Evolutionary conservation across 202 grass and related monocot genomes (phyloP).

Genomic region (Eragrostis tef): DNA sequence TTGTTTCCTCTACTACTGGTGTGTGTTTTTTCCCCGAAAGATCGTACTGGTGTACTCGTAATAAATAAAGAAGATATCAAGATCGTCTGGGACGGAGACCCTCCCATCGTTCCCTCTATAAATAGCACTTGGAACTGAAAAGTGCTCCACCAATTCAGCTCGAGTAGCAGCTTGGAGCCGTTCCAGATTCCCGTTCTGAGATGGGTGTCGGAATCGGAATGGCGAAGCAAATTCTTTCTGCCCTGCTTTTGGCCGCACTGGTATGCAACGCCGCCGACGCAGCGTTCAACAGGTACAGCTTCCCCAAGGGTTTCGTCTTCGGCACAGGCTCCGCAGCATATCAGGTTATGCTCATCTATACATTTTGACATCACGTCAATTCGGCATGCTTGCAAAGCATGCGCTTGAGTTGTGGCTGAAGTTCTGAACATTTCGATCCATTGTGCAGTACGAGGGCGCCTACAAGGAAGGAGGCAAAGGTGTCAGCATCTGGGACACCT

Average conservation of each 20-base stretch:
- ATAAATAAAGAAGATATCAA: too few relatives aligned
- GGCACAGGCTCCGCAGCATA: conserved; percentile 72
- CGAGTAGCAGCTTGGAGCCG: background rate
- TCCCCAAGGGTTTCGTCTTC: conserved; percentile 66
- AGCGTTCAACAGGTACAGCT: conserved; percentile 51
- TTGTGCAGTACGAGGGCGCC: conserved; percentile 69
- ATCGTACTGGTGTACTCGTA: too few relatives aligned
- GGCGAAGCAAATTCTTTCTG: background rate
- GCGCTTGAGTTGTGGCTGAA: background rate
- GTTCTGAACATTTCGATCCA: background rate
- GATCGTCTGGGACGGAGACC: too few relatives aligned
- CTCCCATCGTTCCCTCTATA: background rate
- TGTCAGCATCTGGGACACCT: conserved; percentile 58
- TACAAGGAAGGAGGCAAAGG: conserved; percentile 56
- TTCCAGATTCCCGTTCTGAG: background rate
- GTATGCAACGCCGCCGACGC: conserved; percentile 15
- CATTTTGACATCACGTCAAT: too few relatives aligned
- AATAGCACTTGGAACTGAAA: background rate
- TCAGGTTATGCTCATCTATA: conserved; percentile 42
- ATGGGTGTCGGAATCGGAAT: conserved; percentile 4
- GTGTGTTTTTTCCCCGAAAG: too few relatives aligned
- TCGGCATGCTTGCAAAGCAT: background rate
- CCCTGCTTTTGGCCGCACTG: conserved; percentile 28
- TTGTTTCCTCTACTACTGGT: too few relatives aligned
- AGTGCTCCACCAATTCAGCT: background rate